Percentiles rank a stretch among this genome's conserved stretches.
phyloP scores from a whole-genome alignment of 345 rosid genomes.

The Cardamine occulta region DNA sequence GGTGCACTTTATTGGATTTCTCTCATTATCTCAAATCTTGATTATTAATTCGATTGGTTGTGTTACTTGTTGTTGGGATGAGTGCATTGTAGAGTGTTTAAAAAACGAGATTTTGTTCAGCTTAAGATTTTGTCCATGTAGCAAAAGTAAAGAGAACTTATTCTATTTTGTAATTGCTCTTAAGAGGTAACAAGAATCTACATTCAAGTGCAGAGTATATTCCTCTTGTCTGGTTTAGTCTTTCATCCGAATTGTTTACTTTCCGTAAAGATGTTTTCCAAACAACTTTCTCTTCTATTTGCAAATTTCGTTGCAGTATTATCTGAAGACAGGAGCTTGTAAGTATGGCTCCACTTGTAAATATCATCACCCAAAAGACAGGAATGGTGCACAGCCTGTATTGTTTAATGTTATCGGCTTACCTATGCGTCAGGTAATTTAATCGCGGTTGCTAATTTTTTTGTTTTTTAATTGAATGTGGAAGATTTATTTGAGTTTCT shows the following conservation, averaged over 20 bases:
- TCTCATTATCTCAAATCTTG: constrained; percentile 9
- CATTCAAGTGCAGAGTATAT: constrained; percentile 15
- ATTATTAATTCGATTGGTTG: neutral
- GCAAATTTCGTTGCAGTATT: constrained; percentile 56
- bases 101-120: neutral
- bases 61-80: neutral
- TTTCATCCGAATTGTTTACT: neutral
- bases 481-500: constrained; percentile 23
- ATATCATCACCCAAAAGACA: constrained; percentile 85
- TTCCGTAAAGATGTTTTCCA: neutral
- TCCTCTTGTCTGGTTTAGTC: constrained; percentile 32
- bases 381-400: constrained; percentile 81
- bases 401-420: constrained; percentile 65
- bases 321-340: constrained; percentile 84
- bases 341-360: constrained; percentile 83
- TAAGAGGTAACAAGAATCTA: constrained; percentile 26
- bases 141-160: neutral
- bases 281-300: neutral
- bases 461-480: neutral
- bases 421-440: constrained; percentile 80
- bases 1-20: constrained; percentile 42
- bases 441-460: neutral
- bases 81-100: neutral
- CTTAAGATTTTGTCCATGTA: constrained; percentile 1
- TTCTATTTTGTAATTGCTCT: constrained; percentile 3